phyloP scores from a whole-genome alignment of 2,329 filamentous ascomycete genomes.

The Colletotrichum endophyticum region DNA sequence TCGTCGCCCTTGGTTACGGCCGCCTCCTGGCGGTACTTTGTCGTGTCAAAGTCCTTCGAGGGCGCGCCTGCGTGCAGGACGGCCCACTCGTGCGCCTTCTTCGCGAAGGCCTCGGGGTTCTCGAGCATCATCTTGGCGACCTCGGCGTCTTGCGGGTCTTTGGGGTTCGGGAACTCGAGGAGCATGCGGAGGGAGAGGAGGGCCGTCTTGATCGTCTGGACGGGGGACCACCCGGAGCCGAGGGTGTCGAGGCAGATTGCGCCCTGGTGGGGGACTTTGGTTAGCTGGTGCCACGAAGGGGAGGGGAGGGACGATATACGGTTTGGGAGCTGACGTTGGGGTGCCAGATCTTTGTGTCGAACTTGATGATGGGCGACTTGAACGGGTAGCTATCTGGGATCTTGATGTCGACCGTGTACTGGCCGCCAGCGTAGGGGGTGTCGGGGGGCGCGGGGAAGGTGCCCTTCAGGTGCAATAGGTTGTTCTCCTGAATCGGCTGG shows the following conservation, averaged over 20 bases:
- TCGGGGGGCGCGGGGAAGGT: conserved; percentile 87
- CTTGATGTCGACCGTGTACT: conserved; percentile 81
- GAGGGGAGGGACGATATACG: conserved; percentile 55
- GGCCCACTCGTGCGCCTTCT: conserved; percentile 89
- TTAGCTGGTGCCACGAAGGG: neutral
- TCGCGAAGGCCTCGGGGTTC: conserved; percentile 78
- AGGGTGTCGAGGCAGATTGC: conserved; percentile 97
- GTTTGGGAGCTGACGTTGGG: conserved; percentile 96
- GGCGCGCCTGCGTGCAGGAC: conserved; percentile 82
- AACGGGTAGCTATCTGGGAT: conserved; percentile 94
- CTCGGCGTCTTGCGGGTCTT: conserved; percentile 95
- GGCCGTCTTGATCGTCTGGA: conserved; percentile 94
- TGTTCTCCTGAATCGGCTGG: conserved; percentile 65
- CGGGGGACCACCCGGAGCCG: conserved; percentile 88
- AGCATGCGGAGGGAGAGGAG: conserved; percentile 92
- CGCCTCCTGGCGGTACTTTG: conserved; percentile 52
- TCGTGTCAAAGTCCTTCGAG: conserved; percentile 38
- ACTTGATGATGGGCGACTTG: conserved; percentile 88
- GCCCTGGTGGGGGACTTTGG: conserved; percentile 60
- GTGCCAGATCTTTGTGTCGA: conserved; percentile 94
- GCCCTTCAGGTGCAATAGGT: conserved; percentile 83
- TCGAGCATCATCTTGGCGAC: conserved; percentile 89
- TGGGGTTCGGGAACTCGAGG: conserved; percentile 91
- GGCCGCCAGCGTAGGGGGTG: conserved; percentile 90
- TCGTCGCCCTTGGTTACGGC: conserved; percentile 59